phyloP scores from a whole-genome alignment of 768 basidiomycete genomes.

The Leccinum ochraceum region DNA sequence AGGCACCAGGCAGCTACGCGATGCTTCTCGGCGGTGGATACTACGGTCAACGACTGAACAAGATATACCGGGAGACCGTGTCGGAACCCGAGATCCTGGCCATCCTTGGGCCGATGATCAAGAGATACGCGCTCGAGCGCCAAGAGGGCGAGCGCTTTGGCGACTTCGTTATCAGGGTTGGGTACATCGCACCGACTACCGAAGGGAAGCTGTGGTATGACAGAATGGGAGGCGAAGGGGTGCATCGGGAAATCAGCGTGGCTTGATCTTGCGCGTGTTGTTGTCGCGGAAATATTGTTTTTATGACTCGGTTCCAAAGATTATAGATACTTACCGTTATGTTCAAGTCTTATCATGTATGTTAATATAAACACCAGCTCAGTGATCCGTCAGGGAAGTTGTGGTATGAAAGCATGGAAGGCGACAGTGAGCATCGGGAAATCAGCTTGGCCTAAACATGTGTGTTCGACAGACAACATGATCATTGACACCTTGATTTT shows the following conservation, averaged over 20 bases:
- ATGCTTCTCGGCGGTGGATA: constrained; percentile 98
- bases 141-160: constrained; percentile 90
- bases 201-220: constrained; percentile 89
- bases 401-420: constrained; percentile 87
- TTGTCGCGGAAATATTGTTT: not conserved
- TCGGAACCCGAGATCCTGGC: constrained; percentile 90
- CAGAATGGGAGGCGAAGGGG: constrained; percentile 75
- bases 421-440: constrained; percentile 61
- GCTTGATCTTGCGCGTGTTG: constrained; percentile 4
- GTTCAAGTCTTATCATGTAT: not conserved
- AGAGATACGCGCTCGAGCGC: constrained; percentile 86
- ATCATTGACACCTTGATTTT: too few relatives aligned
- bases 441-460: constrained; percentile 14
- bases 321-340: not conserved
- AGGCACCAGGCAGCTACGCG: constrained; percentile 87
- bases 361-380: not conserved
- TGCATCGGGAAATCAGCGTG: constrained; percentile 40
- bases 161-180: constrained; percentile 90
- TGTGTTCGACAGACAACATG: too few relatives aligned
- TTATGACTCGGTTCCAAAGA: not conserved
- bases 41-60: constrained; percentile 92
- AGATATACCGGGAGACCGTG: constrained; percentile 91
- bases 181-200: constrained; percentile 85
- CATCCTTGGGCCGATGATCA: constrained; percentile 92
- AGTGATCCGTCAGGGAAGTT: constrained; percentile 50